Evolutionary conservation across 345 rosid species (phyloP).

Genomic region (Kandelia obovata): DNA sequence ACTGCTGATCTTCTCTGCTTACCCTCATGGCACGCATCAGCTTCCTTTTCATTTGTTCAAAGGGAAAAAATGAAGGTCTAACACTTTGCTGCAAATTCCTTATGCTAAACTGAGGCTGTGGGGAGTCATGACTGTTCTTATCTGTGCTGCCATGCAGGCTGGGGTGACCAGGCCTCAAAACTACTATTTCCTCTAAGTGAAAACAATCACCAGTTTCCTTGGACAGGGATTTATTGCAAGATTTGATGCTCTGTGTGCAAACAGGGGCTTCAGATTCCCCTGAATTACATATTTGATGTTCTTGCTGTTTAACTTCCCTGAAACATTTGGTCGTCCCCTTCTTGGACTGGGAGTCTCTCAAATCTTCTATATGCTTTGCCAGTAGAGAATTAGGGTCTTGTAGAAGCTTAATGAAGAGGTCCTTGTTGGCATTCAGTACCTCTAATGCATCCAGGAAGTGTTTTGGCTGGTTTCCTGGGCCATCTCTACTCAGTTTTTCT

Average conservation of each 20-base stretch:
- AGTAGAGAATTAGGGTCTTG: constrained; percentile 73
- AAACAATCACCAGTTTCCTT: constrained; percentile 20
- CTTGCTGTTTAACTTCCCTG: constrained; percentile 8
- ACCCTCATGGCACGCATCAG: constrained; percentile 47
- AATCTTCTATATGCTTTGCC: constrained; percentile 51
- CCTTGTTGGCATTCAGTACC: constrained; percentile 65
- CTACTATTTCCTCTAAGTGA: constrained; percentile 34
- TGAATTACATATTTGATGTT: constrained; percentile 9
- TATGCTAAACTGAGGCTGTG: constrained; percentile 15
- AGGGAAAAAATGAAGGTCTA: constrained; percentile 41
- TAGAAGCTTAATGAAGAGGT: constrained; percentile 54
- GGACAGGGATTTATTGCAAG: constrained; percentile 10
- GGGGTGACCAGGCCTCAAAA: constrained; percentile 46
- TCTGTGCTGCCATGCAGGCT: constrained; percentile 28
- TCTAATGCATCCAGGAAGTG: constrained; percentile 70
- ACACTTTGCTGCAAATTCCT: constrained; percentile 24
- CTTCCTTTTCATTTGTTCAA: constrained; percentile 55
- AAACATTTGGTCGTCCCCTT: constrained; percentile 19
- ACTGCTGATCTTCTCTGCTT: constrained; percentile 32
- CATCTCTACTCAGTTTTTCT: constrained; percentile 15
- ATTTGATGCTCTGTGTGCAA: constrained; percentile 4
- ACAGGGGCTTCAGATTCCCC: constrained; percentile 16
- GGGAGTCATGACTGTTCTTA: constrained; percentile 15
- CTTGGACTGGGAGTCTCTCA: constrained; percentile 38
- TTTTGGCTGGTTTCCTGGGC: constrained; percentile 38